Conservation (phyloP, 192 early-diverging fungal species). For the Backusella westeae region DNA sequence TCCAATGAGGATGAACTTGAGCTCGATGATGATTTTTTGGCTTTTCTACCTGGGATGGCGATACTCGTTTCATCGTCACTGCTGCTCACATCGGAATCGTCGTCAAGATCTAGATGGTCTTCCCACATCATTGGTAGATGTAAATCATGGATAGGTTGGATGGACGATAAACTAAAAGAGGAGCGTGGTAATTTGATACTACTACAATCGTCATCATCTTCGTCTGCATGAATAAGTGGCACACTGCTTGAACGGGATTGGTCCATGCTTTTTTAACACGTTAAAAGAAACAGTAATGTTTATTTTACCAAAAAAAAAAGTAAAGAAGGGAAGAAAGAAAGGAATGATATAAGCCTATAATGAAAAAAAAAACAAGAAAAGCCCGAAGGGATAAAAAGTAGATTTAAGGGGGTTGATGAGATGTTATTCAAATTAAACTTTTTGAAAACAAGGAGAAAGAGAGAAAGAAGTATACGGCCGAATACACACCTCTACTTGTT, state of each 20-base stretch:
- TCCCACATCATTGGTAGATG: not conserved
- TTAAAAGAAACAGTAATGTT: not conserved
- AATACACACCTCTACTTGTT: not conserved
- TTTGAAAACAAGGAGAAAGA: slow-evolving; percentile 4
- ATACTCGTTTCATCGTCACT: slow-evolving; percentile 10
- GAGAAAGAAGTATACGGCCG: not conserved
- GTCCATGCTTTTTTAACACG: not conserved
- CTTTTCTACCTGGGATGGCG: slow-evolving; percentile 5
- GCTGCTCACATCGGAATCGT: not conserved
- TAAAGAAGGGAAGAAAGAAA: not conserved
- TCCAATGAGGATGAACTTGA: not conserved
- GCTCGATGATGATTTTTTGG: not conserved
- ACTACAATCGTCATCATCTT: not conserved
- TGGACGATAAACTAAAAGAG: slow-evolving; percentile 11
- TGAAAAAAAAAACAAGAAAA: not conserved
- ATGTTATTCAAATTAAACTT: slow-evolving; percentile 3
- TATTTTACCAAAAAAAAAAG: not conserved
- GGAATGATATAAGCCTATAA: not conserved
- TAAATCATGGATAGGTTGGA: slow-evolving; percentile 6
- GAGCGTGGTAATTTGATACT: not conserved
- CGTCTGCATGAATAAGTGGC: slow-evolving; percentile 10
- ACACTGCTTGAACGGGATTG: slow-evolving; percentile 13
- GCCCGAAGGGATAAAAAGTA: not conserved
- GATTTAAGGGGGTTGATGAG: not conserved
- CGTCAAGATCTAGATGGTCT: not conserved